These are phyloP conservation scores for Hypoxylon crocopeplum DNA, from an alignment of 495 filamentous ascomycete species.

Conservation along the genomic window DNA sequence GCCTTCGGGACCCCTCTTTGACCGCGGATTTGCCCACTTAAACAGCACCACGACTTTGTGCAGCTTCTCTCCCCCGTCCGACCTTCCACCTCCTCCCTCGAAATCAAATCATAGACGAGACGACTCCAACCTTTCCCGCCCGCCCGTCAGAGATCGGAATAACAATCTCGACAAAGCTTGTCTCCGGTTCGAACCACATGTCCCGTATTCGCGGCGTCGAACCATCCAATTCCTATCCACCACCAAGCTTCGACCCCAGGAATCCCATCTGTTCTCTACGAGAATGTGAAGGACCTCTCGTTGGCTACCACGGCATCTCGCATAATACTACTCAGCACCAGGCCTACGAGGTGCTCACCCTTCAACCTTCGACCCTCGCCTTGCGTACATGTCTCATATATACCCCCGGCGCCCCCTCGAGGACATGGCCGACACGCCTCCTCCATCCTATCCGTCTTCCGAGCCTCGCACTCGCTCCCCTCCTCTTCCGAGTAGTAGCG, in stretches of 20 bases:
- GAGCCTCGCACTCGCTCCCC: constrained; percentile 16
- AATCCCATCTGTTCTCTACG: constrained; percentile 15
- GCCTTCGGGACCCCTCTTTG: no score
- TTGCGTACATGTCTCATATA: constrained; percentile 15
- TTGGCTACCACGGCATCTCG: constrained; percentile 28
- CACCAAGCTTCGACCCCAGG: constrained; percentile 7
- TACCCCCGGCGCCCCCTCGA: constrained; percentile 4
- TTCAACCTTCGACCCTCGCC: constrained; percentile 3
- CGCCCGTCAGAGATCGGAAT: constrained; percentile 10
- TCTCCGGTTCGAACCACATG: constrained; percentile 32
- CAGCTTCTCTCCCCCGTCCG: constrained; percentile 24
- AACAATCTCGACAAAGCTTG: constrained; percentile 9
- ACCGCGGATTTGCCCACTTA: constrained; percentile 36
- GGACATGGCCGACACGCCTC: constrained; percentile 28
- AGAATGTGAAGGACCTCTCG: constrained; percentile 22
- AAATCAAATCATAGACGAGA: constrained; percentile 20
- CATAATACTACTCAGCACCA: constrained; percentile 14
- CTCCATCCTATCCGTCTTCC: constrained; percentile 5
- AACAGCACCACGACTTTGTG: constrained; percentile 40
- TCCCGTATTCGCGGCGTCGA: constrained; percentile 20
- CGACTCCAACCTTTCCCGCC: neutral
- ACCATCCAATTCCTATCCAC: constrained; percentile 14
- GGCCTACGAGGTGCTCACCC: constrained; percentile 1
- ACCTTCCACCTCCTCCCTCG: constrained; percentile 17
- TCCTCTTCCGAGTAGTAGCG: neutral